Evolutionary conservation across 257 asterid species (phyloP), one percentile per base, ranked within the genome.

Genomic region (Solanum dulcamara): DNA sequence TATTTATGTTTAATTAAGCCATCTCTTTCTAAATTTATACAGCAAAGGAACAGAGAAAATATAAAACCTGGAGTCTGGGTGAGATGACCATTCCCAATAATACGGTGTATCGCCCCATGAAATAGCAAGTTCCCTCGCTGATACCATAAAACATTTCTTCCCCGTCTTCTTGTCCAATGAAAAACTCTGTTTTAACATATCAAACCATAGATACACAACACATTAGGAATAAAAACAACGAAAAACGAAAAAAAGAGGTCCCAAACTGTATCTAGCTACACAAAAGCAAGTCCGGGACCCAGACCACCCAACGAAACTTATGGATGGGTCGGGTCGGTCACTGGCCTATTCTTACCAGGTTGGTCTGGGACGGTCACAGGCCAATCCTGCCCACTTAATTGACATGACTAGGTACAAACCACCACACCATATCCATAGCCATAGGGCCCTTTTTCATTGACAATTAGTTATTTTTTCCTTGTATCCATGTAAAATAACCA

Each of bases 81-180:
- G 20, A 59, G 89, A 74, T 48, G 67, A 87, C 91, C 89, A 89
- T 18, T 20, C 62, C 93, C 95, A 92, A 86, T 82, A 37, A 0
- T 0, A 0, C 2, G 90, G 91, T 74, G 57, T 68, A 32, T 84
- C 87, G 2, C 24, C 28, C 92, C 89, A 88, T 35, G 86, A 33
- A 44, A 89, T 90, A 44, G n/a, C 17, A 32, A 92, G 92, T 42
- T 86, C 89, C 85, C 88, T 86, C 64, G 94, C 92, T 37, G 88
- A 20, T 32, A 90, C 14, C 90, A 88, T 87, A 35, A 84, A 89
- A 28, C 89, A 88, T 53, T 89, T 89, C 86, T 86, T 86, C 37
- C 94, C 94, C 7, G 81, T 87, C 60, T 86, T 18, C 44, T 83
- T 88, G 55, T 64, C 60, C 59, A 88, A 81, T 81, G 84, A 37